Percentiles rank a stretch among this genome's conserved stretches.
These are phyloP conservation scores for Gossypium longicalyx DNA, from an alignment of 345 rosid species.

Conservation along the genomic window DNA sequence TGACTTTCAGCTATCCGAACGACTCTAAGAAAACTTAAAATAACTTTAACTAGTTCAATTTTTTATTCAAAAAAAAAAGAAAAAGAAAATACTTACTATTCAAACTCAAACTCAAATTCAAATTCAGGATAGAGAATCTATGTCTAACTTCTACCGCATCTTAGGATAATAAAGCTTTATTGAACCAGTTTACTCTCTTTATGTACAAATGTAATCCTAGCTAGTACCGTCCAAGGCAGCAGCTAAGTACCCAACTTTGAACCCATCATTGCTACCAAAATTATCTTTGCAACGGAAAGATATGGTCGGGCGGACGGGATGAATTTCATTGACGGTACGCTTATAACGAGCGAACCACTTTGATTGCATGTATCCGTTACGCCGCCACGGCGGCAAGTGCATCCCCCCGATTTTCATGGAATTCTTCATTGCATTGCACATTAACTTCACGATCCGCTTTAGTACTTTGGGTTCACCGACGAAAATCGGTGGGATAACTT, in stretches of 20 bases:
- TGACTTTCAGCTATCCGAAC: no score
- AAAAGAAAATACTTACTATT: no score
- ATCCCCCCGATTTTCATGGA: conserved; percentile 49
- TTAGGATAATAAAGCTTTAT: no score
- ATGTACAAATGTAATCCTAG: conserved; percentile 1
- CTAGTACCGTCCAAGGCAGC: conserved; percentile 23
- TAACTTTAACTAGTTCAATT: no score
- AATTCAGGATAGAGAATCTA: no score
- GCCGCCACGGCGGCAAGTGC: conserved; percentile 82
- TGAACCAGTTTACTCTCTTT: neutral
- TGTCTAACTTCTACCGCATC: no score
- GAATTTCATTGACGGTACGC: conserved; percentile 45
- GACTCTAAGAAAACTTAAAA: rapidly evolving
- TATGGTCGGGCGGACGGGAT: conserved; percentile 14
- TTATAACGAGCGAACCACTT: conserved; percentile 72
- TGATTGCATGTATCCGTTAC: conserved; percentile 62
- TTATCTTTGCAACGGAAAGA: conserved; percentile 25
- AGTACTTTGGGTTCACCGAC: conserved; percentile 49
- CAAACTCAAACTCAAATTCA: no score
- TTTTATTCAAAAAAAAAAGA: no score
- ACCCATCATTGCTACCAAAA: conserved; percentile 9
- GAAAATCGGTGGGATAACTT: conserved; percentile 41
- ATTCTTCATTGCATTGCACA: conserved; percentile 51
- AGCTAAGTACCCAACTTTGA: conserved; percentile 31
- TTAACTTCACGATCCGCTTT: conserved; percentile 51